Evolutionary conservation across 2,329 filamentous ascomycete species (phyloP).

Genomic region (Penicillium sp.): DNA sequence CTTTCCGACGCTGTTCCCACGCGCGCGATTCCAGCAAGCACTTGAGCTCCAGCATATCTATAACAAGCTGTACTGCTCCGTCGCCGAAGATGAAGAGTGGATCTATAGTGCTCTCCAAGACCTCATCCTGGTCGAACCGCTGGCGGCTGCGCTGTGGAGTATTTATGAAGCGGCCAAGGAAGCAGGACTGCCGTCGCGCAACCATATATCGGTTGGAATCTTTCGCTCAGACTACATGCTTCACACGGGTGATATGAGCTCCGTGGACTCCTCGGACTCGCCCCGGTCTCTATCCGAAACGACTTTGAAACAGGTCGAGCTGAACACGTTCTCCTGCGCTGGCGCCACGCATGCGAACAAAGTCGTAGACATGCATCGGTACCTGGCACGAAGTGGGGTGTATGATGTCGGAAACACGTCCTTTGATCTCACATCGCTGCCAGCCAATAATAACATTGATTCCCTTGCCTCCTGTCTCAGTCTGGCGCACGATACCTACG

Average conservation of each 20-base stretch:
- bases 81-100: constrained; percentile 45
- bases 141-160: constrained; percentile 39
- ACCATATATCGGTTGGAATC: constrained; percentile 38
- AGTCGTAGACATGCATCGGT: constrained; percentile 44
- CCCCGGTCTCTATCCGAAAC: constrained; percentile 1
- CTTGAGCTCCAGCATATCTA: constrained; percentile 58
- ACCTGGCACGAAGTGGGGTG: constrained; percentile 24
- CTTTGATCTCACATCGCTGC: constrained; percentile 22
- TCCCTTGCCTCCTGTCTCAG: constrained; percentile 33
- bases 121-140: constrained; percentile 34
- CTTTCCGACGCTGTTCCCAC: constrained; percentile 38
- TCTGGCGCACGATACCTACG: constrained; percentile 37
- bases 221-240: constrained; percentile 50
- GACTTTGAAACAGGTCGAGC: constrained; percentile 46
- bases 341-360: constrained; percentile 43
- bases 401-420: constrained; percentile 19
- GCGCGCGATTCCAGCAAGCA: constrained; percentile 43
- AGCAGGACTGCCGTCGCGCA: constrained; percentile 28
- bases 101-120: constrained; percentile 32
- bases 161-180: constrained; percentile 35
- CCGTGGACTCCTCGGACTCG: neutral
- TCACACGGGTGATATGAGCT: constrained; percentile 22
- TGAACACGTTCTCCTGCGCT: constrained; percentile 47
- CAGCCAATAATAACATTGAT: constrained; percentile 33
- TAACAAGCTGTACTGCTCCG: constrained; percentile 54